Evolutionary conservation across 2,329 filamentous ascomycete genomes (phyloP).

Genomic region (Ciborinia camelliae): DNA sequence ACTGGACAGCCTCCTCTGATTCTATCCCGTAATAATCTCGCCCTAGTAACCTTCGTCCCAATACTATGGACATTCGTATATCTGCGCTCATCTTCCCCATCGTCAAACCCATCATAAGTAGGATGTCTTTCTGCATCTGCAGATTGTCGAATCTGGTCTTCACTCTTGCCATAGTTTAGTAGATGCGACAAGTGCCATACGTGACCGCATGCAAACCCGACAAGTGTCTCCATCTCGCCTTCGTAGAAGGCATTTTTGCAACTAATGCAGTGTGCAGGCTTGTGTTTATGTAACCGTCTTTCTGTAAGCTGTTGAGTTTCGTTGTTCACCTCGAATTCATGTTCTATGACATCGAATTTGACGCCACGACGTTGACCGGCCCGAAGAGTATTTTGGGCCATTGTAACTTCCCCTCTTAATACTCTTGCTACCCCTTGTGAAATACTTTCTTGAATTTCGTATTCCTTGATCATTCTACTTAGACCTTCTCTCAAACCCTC

Average conservation of each 20-base stretch:
- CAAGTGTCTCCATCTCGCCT: conserved; percentile 66
- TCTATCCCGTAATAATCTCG: conserved; percentile 70
- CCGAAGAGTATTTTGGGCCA: conserved; percentile 76
- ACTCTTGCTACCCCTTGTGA: conserved; percentile 85
- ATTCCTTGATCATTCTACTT: conserved; percentile 87
- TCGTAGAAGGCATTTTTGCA: conserved; percentile 56
- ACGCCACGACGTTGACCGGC: conserved; percentile 79
- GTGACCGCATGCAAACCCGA: conserved; percentile 80
- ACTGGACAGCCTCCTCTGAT: conserved; percentile 63
- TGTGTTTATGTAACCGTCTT: conserved; percentile 22
- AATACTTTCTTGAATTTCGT: conserved; percentile 92
- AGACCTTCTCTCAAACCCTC: conserved; percentile 85
- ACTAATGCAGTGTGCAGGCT: conserved; percentile 57
- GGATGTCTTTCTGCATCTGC: conserved; percentile 39
- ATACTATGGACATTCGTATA: conserved; percentile 59
- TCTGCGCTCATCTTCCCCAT: conserved; percentile 46
- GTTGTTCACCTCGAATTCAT: conserved; percentile 30
- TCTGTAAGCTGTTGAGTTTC: conserved; percentile 19
- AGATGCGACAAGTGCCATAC: conserved; percentile 76
- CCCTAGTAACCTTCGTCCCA: conserved; percentile 83
- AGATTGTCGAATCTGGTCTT: conserved; percentile 40
- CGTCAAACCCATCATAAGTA: conserved; percentile 38
- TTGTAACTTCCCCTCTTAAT: conserved; percentile 79
- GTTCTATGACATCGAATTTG: conserved; percentile 73
- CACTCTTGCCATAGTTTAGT: conserved; percentile 44